A percentile compares a stretch with the other conserved stretches of the same genome.
Evolutionary conservation across 1,284 basidiomycete genomes (phyloP).

Genomic region (Malassezia psittaci): DNA sequence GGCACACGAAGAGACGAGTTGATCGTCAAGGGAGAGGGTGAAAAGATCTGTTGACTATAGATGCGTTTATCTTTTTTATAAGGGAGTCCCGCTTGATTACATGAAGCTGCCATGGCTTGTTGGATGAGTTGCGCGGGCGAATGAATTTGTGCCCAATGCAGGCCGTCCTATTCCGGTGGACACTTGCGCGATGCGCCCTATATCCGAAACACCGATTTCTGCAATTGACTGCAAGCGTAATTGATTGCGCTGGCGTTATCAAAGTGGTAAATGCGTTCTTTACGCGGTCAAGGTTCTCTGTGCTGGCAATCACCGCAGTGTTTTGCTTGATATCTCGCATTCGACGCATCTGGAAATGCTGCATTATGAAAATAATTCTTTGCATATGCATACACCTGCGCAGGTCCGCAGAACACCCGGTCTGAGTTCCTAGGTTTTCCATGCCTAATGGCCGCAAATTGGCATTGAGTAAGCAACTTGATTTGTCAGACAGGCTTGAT

Average conservation of each 20-base stretch:
- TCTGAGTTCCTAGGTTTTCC: too few relatives aligned
- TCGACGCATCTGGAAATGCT: conserved; percentile 2
- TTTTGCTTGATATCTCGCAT: background rate
- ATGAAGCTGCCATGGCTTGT: background rate
- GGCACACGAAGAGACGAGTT: conserved; percentile 8
- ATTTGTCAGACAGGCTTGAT: too few relatives aligned
- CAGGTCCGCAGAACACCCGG: too few relatives aligned
- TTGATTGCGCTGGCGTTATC: background rate
- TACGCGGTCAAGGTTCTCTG: too few relatives aligned
- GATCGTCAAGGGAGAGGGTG: conserved; percentile 9
- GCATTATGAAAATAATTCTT: background rate
- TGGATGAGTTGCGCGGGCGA: conserved; percentile 7
- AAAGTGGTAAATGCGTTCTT: background rate
- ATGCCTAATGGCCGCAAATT: too few relatives aligned
- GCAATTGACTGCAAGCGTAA: background rate
- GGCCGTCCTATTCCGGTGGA: conserved; percentile 16
- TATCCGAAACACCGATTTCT: conserved; percentile 9
- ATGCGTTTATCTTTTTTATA: conserved; percentile 14
- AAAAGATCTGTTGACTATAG: conserved; percentile 9
- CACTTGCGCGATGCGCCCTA: conserved; percentile 4
- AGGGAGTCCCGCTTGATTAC: conserved; percentile 15
- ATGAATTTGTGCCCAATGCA: conserved; percentile 10
- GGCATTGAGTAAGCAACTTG: too few relatives aligned
- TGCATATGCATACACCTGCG: background rate
- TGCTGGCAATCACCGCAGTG: background rate